These are phyloP conservation scores for Tetrahymena thermophila DNA, from an alignment of 73 alveolate species.

Conservation along the genomic window DNA sequence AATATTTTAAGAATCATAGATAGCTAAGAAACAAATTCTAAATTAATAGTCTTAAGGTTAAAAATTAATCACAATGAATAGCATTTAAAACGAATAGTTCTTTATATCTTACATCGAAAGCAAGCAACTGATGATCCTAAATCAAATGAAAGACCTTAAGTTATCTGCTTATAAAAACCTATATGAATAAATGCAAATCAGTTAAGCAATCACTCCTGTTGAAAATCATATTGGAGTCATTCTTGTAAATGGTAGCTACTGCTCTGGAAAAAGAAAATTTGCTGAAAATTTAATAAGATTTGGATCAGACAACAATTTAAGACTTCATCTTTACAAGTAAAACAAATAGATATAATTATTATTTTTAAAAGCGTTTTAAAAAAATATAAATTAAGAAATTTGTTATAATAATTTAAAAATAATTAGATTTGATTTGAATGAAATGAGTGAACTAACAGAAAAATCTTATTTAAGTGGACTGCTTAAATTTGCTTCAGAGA, in stretches of 20 bases:
- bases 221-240: slow-evolving; percentile 7
- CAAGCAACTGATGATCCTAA: neutral
- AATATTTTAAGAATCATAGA: neutral
- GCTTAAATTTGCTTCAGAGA: neutral
- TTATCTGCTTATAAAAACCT: neutral
- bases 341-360: too few species aligned
- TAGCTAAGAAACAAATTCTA: neutral
- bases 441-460: neutral
- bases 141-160: neutral
- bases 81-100: neutral
- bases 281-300: slow-evolving; percentile 18
- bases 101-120: neutral
- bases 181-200: neutral
- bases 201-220: neutral
- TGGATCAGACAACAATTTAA: slow-evolving; percentile 25
- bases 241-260: slow-evolving; percentile 12
- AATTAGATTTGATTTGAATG: neutral
- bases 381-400: too few species aligned
- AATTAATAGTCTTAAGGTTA: neutral
- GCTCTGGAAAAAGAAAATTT: slow-evolving; percentile 34
- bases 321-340: neutral
- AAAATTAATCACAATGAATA: neutral
- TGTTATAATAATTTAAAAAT: neutral
- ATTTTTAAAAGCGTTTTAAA: neutral
- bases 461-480: neutral